Evolutionary conservation across 768 basidiomycete genomes (phyloP).

Genomic region (Pleurotus ostreatus): DNA sequence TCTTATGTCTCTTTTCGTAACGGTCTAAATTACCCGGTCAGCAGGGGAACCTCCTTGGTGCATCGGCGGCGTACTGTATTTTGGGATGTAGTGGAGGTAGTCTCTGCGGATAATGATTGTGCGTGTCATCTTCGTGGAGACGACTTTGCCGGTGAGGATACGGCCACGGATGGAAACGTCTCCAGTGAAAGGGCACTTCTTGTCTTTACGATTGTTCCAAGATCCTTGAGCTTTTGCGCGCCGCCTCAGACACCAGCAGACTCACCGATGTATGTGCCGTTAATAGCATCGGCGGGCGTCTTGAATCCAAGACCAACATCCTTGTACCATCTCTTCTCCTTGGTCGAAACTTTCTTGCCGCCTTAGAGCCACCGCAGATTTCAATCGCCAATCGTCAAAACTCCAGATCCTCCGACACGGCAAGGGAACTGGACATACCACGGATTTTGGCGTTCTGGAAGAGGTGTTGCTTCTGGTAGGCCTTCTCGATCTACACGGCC

Average conservation of each 20-base stretch:
- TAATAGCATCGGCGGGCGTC: conserved; percentile 94
- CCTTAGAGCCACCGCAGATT: conserved; percentile 33
- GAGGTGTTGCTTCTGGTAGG: conserved; percentile 95
- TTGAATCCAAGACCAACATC: conserved; percentile 97
- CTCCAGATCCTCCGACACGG: conserved; percentile 3
- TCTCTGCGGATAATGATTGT: conserved; percentile 95
- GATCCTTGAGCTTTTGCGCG: not conserved
- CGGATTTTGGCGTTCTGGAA: conserved; percentile 97
- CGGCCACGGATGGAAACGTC: conserved; percentile 97
- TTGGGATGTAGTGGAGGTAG: conserved; percentile 95
- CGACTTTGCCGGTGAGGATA: conserved; percentile 95
- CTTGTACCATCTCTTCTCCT: conserved; percentile 99
- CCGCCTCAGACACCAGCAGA: conserved; percentile 10
- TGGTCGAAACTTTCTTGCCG: conserved; percentile 89
- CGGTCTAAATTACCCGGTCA: conserved; percentile 54
- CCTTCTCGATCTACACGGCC: conserved; percentile 80
- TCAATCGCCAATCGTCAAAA: conserved; percentile 11
- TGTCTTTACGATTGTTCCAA: conserved; percentile 53
- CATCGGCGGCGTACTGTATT: conserved; percentile 75
- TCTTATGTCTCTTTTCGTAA: conserved; percentile 99
- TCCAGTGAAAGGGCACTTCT: conserved; percentile 99
- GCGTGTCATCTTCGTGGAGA: conserved; percentile 99
- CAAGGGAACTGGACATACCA: conserved; percentile 53
- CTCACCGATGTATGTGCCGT: conserved; percentile 93
- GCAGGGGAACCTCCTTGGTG: not conserved